These are phyloP conservation scores for Penicillium simplicissimum DNA, from an alignment of 495 filamentous ascomycete species.

Conservation along the genomic window DNA sequence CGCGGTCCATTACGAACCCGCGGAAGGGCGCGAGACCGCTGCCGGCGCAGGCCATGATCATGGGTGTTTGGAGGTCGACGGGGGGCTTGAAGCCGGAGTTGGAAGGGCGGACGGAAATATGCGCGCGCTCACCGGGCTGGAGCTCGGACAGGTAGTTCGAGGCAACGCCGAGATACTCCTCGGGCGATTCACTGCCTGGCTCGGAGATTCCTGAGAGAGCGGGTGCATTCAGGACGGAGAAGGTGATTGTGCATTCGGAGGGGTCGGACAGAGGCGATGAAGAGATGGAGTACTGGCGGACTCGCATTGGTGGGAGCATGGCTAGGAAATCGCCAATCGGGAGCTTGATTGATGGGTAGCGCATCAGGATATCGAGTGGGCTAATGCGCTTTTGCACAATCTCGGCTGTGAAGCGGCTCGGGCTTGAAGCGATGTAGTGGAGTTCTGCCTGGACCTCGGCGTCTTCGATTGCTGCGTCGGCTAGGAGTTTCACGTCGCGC, in stretches of 20 bases:
- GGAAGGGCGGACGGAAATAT: constrained; percentile 57
- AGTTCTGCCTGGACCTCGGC: constrained; percentile 33
- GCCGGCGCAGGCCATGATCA: constrained; percentile 63
- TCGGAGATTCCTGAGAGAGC: constrained; percentile 42
- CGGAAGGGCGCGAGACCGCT: constrained; percentile 69
- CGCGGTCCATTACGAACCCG: constrained; percentile 69
- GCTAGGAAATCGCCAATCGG: constrained; percentile 63
- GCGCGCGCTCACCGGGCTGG: constrained; percentile 58
- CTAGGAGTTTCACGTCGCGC: constrained; percentile 50
- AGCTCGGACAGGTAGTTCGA: constrained; percentile 61
- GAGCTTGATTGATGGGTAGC: constrained; percentile 54
- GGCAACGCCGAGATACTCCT: constrained; percentile 57
- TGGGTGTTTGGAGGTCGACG: constrained; percentile 56
- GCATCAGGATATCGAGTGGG: constrained; percentile 64
- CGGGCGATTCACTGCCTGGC: constrained; percentile 31
- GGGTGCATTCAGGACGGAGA: constrained; percentile 60
- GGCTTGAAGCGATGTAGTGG: constrained; percentile 34
- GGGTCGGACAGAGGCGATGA: constrained; percentile 67
- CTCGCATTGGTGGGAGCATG: constrained; percentile 72
- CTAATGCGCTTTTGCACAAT: constrained; percentile 60
- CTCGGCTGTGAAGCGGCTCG: constrained; percentile 49
- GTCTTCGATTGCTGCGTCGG: constrained; percentile 37
- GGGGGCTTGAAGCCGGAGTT: constrained; percentile 69
- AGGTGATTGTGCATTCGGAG: constrained; percentile 62
- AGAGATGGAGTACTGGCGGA: constrained; percentile 78